A percentile compares a stretch with the other conserved stretches of the same genome.
phyloP scores from a whole-genome alignment of 2,329 filamentous ascomycete genomes.

The Microascus cirrosus region DNA sequence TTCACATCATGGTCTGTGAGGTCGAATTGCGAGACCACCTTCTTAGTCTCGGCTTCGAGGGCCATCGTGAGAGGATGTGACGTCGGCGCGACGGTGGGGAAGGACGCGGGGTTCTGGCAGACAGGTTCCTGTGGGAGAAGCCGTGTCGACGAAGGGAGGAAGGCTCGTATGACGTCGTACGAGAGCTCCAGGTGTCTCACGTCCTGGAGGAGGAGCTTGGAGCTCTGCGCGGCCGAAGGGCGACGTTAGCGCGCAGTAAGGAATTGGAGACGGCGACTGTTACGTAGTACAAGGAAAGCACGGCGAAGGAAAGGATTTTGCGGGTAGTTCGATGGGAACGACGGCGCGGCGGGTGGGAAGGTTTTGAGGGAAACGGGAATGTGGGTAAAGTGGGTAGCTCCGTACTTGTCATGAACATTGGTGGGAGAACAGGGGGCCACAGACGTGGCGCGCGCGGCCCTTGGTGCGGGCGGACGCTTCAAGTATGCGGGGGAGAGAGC shows the following conservation, averaged over 20 bases:
- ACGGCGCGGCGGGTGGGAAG: background rate
- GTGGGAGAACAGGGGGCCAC: background rate
- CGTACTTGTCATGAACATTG: background rate
- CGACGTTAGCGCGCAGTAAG: slow-evolving; percentile 10
- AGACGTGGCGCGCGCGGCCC: no score
- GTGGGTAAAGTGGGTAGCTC: background rate
- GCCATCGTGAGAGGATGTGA: slow-evolving; percentile 49
- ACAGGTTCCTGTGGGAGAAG: slow-evolving; percentile 29
- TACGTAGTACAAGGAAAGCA: background rate
- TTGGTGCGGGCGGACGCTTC: background rate
- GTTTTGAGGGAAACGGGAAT: background rate
- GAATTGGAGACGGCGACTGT: background rate
- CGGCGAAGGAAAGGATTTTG: background rate
- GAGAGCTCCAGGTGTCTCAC: slow-evolving; percentile 5
- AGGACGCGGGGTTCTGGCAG: slow-evolving; percentile 43
- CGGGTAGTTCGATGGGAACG: background rate
- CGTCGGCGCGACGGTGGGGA: slow-evolving; percentile 40
- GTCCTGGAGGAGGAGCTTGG: slow-evolving; percentile 1
- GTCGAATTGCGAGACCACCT: slow-evolving; percentile 76
- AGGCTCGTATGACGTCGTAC: slow-evolving; percentile 8
- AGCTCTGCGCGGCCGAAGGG: slow-evolving; percentile 8
- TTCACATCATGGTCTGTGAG: slow-evolving; percentile 70
- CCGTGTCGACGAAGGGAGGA: slow-evolving; percentile 20
- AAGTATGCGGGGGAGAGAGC: background rate
- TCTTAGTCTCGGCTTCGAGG: slow-evolving; percentile 60